Percentiles rank a stretch among this genome's conserved stretches.
These are phyloP conservation scores for Discostella stelligera DNA, from an alignment of 352 stramenopile genomes.

Conservation along the genomic window DNA sequence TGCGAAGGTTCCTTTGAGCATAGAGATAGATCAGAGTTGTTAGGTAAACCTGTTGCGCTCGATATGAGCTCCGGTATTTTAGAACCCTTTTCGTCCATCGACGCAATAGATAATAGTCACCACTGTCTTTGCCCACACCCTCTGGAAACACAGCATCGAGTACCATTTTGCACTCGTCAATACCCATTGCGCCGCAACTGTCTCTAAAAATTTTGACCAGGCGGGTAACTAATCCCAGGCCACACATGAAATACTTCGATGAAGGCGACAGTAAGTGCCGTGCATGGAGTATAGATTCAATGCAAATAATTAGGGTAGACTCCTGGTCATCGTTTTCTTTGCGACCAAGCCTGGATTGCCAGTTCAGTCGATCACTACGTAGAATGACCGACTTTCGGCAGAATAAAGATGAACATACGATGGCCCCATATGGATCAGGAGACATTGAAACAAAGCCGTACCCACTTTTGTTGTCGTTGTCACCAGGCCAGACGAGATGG, in stretches of 20 bases:
- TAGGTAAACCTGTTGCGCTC: constrained; percentile 33
- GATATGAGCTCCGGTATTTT: constrained; percentile 44
- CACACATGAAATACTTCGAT: constrained; percentile 54
- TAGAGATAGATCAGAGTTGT: constrained; percentile 42
- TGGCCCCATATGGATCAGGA: constrained; percentile 34
- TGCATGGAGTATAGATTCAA: constrained; percentile 55
- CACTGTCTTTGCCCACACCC: constrained; percentile 37
- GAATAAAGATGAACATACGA: constrained; percentile 52
- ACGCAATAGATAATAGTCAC: constrained; percentile 48
- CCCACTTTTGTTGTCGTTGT: constrained; percentile 36
- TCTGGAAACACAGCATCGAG: constrained; percentile 52
- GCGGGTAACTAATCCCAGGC: constrained; percentile 30
- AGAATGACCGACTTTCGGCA: constrained; percentile 50
- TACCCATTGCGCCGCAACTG: constrained; percentile 32
- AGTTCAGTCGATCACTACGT: constrained; percentile 36
- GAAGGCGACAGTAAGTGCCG: constrained; percentile 30
- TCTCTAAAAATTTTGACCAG: constrained; percentile 45
- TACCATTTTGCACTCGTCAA: constrained; percentile 46
- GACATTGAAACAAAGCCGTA: constrained; percentile 45
- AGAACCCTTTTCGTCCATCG: constrained; percentile 46
- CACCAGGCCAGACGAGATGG: constrained; percentile 61
- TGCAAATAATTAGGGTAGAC: constrained; percentile 50
- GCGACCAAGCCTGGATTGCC: constrained; percentile 1
- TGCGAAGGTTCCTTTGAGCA: constrained; percentile 48
- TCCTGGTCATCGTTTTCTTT: constrained; percentile 38